phyloP scores from a whole-genome alignment of 176 grass and related monocot species.

The Ensete ventricosum region DNA sequence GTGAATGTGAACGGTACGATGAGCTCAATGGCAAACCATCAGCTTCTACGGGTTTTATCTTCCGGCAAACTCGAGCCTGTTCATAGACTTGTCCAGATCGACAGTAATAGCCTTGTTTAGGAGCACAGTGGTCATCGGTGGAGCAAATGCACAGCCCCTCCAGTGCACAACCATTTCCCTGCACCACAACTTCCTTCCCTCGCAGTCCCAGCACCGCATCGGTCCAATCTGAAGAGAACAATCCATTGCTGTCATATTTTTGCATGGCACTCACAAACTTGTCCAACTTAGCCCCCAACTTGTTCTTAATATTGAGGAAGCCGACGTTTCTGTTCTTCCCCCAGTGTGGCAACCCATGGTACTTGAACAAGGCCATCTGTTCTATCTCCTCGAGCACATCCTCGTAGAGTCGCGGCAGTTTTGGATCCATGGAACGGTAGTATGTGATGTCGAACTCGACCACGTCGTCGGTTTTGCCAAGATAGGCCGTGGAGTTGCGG shows the following conservation, averaged over 20 bases:
- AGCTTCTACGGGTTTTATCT: neutral
- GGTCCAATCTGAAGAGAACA: slow-evolving; percentile 64
- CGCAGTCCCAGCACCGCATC: slow-evolving; percentile 43
- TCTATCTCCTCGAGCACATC: slow-evolving; percentile 40
- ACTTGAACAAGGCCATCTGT: slow-evolving; percentile 49
- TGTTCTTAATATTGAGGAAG: slow-evolving; percentile 19
- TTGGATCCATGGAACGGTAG: slow-evolving; percentile 33
- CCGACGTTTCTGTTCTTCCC: slow-evolving; percentile 50
- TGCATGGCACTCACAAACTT: slow-evolving; percentile 34
- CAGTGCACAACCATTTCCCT: slow-evolving; percentile 33
- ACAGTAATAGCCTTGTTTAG: slow-evolving; percentile 31
- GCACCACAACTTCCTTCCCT: slow-evolving; percentile 15
- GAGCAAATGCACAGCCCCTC: slow-evolving; percentile 49
- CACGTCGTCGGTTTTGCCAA: slow-evolving; percentile 33
- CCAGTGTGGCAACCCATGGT: slow-evolving; percentile 45
- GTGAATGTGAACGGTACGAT: too few relatives aligned
- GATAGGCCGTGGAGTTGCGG: slow-evolving; percentile 30
- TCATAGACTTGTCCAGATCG: slow-evolving; percentile 32
- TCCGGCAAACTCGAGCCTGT: slow-evolving; percentile 41
- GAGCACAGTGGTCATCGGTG: slow-evolving; percentile 31
- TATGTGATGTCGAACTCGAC: slow-evolving; percentile 47
- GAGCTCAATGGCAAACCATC: neutral
- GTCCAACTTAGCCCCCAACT: slow-evolving; percentile 3
- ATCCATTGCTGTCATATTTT: slow-evolving; percentile 34
- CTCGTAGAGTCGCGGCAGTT: slow-evolving; percentile 24